Evolutionary conservation across 2,329 filamentous ascomycete species (phyloP), one percentile per base, ranked within the genome.

Genomic region (Botrytis elliptica): DNA sequence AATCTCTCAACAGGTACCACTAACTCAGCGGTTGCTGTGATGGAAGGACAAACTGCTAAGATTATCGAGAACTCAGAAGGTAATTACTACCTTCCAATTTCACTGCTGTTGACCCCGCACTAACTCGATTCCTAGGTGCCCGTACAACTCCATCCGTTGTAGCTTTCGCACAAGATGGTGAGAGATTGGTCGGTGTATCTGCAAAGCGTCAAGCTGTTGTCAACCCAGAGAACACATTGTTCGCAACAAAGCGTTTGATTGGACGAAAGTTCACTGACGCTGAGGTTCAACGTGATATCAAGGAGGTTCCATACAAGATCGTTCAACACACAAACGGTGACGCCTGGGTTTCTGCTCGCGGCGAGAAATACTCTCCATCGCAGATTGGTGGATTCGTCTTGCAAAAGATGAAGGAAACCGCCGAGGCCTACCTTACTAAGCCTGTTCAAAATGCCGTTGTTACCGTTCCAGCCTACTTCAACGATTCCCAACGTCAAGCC

Each of bases 331-430:
- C 86, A 86, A 98, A 98, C 84, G 95, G 95, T 80, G 95, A 98
- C 83, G 95, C 95, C 76, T 98, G 95, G 95, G 92, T 98, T 77
- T 90, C 95, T 85, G 93, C 95, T 80, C 94, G 94, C 79, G 94
- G 91, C 82, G 91, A 98, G 85, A 97, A 95, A 85, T 98, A 98
- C 88, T 98, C 95, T 78, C 95, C 95, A 74, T 97, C 95, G n/a
- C 95, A 98, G 85, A 93, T 98, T 77, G 95, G 95, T 89, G 95
- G 95, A 82, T 97, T 98, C 85, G 89, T 98, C 78, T 90, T 98
- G 81, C 92, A 94, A 85, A 98, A 98, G 90, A 98, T 98, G 95
- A 98, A 97, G 91, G 95, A 98, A 89, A 98, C 95, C 70, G 95
- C 95, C 78, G 95, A 98, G 88, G 88, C 92, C 76, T 97, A 97